Base-by-base conservation (phyloP, 2,329 filamentous ascomycete species). In the Helminthosporium solani region DNA sequence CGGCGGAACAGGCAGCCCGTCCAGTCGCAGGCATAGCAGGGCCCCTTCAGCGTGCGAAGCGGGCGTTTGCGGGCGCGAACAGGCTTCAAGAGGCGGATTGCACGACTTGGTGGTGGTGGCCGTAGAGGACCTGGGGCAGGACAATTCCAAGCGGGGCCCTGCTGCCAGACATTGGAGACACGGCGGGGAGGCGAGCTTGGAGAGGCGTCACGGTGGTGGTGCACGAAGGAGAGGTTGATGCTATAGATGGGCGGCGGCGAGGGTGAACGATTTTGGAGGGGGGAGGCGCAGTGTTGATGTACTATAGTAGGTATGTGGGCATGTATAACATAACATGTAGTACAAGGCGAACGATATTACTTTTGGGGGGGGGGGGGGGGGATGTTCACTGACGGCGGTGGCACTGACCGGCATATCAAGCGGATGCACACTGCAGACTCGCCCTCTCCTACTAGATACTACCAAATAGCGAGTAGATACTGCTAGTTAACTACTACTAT, bases 81-180 rank as follows among this genome's bases (percentile, higher is more conserved):
- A 31, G 28, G 28, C 28, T 31, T 16, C 19, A 20, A 34, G 18
- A 40, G 37, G 14, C 35, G 18, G 44, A 9, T 20, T 49, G 56
- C 55, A 47, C 56, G 44, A 58, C 56, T 52, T 49, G 47, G 43
- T 43, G 47, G 43, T 43, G 51, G 51, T 23, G 34, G 50, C 44
- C 18, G 47, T 47, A 47, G 47, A 44, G 44, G 42, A 52, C 47
- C 41, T 40, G 40, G 42, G 47, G 50, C 46, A 54, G 47, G 50
- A 54, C 56, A 52, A 49, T 49, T 53, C 44, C 52, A 52, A 52
- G 54, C 49, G 52, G 46, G 47, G 50, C 54, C 44, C 47, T 51
- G 50, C 57, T 54, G 47, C 48, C 52, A 49, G 56, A 59, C 57
- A 60, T 58, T 57, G 51, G 47, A 46, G 44, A 39, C 36, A 30